phyloP scores from a whole-genome alignment of 164 flowering plant genomes.

The grape (Vitis vinifera) region DNA sequence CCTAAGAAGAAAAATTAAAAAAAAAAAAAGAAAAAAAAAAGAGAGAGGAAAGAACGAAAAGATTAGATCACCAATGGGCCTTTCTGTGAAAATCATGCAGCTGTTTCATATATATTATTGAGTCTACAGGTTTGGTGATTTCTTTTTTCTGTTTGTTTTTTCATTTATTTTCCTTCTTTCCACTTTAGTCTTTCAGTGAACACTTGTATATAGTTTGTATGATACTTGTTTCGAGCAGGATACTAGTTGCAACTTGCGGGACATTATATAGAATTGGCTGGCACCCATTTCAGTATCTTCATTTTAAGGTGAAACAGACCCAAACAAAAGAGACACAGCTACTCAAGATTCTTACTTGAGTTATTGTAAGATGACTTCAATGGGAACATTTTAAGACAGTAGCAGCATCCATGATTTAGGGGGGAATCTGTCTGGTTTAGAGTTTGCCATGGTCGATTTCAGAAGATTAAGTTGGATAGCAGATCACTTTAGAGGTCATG shows the following conservation, averaged over 20 bases:
- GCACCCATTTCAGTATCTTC: background rate
- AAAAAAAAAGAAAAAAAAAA: background rate
- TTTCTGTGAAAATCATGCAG: conserved; percentile 6
- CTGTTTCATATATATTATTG: conserved; percentile 12
- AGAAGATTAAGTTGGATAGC: no score
- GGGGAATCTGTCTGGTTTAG: no score
- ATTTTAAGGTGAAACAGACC: no score
- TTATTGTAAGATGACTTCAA: no score
- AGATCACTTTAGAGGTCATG: no score
- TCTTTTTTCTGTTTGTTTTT: conserved; percentile 8
- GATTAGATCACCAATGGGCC: background rate
- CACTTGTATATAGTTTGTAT: conserved; percentile 24
- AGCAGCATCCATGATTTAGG: no score
- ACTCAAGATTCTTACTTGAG: background rate
- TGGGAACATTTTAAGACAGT: no score
- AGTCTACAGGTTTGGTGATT: conserved; percentile 23
- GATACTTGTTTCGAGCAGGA: conserved; percentile 15
- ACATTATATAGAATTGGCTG: conserved; percentile 8
- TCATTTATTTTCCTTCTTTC: background rate
- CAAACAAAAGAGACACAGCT: background rate
- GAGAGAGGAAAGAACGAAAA: background rate
- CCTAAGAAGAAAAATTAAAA: background rate
- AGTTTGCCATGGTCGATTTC: no score
- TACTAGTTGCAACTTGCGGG: background rate
- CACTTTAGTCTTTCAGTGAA: conserved; percentile 14